Percentiles rank a stretch among this genome's conserved stretches.
These are phyloP conservation scores for Coemansia umbellata DNA, from an alignment of 192 early-diverging fungal species.

Conservation along the genomic window DNA sequence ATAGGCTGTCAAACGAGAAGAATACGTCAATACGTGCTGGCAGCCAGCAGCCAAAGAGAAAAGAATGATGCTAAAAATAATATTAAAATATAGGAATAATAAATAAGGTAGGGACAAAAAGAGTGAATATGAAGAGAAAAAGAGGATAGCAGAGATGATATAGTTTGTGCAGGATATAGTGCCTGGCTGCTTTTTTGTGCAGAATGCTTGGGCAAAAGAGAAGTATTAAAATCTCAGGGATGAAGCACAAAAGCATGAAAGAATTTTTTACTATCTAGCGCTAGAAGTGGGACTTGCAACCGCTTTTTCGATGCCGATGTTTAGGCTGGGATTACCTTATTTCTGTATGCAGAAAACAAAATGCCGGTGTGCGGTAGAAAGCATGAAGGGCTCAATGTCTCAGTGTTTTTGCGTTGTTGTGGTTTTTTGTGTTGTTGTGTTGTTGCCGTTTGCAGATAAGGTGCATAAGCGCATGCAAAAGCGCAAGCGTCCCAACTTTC, in stretches of 20 bases:
- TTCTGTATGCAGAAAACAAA: background rate
- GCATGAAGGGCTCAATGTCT: too few species aligned
- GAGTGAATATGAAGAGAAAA: conserved; percentile 1
- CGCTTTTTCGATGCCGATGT: background rate
- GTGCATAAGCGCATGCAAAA: background rate
- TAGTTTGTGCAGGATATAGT: too few species aligned
- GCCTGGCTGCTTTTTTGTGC: too few species aligned
- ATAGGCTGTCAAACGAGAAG: too few species aligned
- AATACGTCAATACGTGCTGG: too few species aligned
- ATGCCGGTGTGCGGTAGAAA: background rate
- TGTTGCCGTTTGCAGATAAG: background rate
- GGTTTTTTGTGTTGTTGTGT: background rate
- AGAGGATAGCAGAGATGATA: background rate
- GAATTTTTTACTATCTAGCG: background rate
- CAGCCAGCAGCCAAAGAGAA: background rate
- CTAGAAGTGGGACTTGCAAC: background rate
- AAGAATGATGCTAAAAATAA: background rate
- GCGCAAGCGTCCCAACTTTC: too few species aligned
- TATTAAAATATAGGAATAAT: conserved; percentile 2
- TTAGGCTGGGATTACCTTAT: background rate
- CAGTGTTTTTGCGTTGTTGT: background rate
- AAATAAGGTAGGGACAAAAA: conserved; percentile 3
- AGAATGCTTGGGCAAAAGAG: too few species aligned
- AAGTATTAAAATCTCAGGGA: background rate
- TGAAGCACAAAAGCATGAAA: background rate